Conservation (phyloP, 1,139 yeast species). For the Kazachstania sp. region DNA sequence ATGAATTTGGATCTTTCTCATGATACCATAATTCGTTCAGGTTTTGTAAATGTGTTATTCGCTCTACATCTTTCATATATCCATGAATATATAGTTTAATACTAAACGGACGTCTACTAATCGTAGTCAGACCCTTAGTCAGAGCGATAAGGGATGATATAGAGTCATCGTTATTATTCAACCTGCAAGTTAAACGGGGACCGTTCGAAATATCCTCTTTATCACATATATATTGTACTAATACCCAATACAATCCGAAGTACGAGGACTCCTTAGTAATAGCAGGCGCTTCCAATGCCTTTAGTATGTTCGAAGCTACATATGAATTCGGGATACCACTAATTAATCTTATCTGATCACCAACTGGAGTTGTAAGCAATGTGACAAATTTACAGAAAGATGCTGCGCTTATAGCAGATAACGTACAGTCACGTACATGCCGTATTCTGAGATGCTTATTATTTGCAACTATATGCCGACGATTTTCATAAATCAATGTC, state of each 20-base stretch:
- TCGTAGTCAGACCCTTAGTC: slow-evolving; percentile 3
- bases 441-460: background rate
- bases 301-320: background rate
- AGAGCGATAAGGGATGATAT: slow-evolving; percentile 2
- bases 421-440: background rate
- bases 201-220: background rate
- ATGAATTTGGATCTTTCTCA: background rate
- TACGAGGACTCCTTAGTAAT: background rate
- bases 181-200: background rate
- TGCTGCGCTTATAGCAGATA: background rate
- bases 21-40: slow-evolving; percentile 5
- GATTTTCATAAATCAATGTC: background rate
- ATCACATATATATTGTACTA: background rate
- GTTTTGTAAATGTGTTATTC: slow-evolving; percentile 6
- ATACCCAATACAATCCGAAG: background rate
- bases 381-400: background rate
- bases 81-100: slow-evolving; percentile 4
- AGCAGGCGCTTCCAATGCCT: too few species aligned
- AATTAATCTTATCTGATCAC: background rate
- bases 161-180: background rate
- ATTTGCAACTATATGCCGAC: background rate
- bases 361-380: background rate
- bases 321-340: background rate
- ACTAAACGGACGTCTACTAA: slow-evolving; percentile 1
- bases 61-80: slow-evolving; percentile 3